Percentiles rank a stretch among this genome's conserved stretches.
These are phyloP conservation scores for Caryocar brasiliense DNA, from an alignment of 441 rosid species.

Conservation along the genomic window DNA sequence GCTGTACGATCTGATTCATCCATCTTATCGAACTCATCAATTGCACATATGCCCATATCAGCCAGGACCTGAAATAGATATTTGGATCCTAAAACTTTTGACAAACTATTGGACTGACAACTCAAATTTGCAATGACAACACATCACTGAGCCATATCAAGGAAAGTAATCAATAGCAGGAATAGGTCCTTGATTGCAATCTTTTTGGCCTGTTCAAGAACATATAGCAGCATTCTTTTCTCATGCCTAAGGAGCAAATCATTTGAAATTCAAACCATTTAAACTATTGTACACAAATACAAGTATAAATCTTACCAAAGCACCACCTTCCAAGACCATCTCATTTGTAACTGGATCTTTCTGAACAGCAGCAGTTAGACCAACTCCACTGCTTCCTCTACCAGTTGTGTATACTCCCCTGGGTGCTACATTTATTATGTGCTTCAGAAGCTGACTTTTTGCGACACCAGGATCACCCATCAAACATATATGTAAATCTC, in stretches of 20 bases:
- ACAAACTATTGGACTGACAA: neutral
- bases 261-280: no score
- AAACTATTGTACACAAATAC: slow-evolving; percentile 3
- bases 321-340: slow-evolving; percentile 99
- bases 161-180: neutral
- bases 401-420: slow-evolving; percentile 97
- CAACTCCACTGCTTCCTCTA: slow-evolving; percentile 99
- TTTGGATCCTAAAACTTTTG: slow-evolving; percentile 6
- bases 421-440: slow-evolving; percentile 95
- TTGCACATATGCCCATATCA: slow-evolving; percentile 99
- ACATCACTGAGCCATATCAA: neutral
- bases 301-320: slow-evolving; percentile 53
- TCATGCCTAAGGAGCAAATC: no score
- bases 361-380: slow-evolving; percentile 98
- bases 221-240: neutral
- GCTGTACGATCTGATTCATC: slow-evolving; percentile 99
- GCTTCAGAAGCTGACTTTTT: slow-evolving; percentile 99
- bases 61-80: slow-evolving; percentile 75
- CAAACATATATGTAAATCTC: slow-evolving; percentile 93
- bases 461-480: slow-evolving; percentile 99
- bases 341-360: slow-evolving; percentile 96
- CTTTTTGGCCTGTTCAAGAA: no score
- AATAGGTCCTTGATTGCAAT: no score
- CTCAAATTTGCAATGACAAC: neutral
- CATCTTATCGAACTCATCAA: slow-evolving; percentile 99